A percentile compares a stretch with the other conserved stretches of the same genome.
Conservation (phyloP, 139 green algal genomes). For the Pleodorina starrii region DNA sequence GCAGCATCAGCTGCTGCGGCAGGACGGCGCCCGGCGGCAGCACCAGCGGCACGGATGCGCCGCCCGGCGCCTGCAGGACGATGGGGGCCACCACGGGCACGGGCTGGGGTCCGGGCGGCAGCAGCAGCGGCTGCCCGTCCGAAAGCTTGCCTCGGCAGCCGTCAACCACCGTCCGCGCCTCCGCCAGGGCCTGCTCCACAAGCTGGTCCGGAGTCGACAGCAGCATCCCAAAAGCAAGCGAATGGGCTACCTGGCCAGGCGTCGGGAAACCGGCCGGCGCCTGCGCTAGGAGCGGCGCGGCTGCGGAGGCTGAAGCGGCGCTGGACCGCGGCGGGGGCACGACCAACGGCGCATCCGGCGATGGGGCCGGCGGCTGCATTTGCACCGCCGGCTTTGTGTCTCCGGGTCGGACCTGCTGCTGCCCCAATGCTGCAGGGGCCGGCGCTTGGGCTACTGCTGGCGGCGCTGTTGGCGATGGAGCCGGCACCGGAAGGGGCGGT, state of each 20-base stretch:
- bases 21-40: background rate
- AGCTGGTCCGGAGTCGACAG: background rate
- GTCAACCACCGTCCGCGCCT: conserved; percentile 46
- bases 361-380: background rate
- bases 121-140: background rate
- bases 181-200: conserved; percentile 15
- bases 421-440: background rate
- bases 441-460: background rate
- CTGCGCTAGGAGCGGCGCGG: too few species aligned
- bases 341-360: background rate
- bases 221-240: background rate
- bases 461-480: background rate
- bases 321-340: conserved; percentile 3
- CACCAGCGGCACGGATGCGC: background rate
- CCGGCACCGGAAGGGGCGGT: background rate
- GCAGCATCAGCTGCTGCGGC: background rate
- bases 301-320: background rate
- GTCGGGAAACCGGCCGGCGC: background rate
- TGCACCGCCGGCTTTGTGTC: background rate
- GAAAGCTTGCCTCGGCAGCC: background rate
- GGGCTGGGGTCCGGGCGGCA: conserved; percentile 4
- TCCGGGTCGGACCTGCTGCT: background rate
- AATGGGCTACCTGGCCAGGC: background rate
- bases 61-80: conserved; percentile 1
- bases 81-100: conserved; percentile 17